Evolutionary conservation across 768 basidiomycete species (phyloP).

Genomic region (Cubamyces sp.): DNA sequence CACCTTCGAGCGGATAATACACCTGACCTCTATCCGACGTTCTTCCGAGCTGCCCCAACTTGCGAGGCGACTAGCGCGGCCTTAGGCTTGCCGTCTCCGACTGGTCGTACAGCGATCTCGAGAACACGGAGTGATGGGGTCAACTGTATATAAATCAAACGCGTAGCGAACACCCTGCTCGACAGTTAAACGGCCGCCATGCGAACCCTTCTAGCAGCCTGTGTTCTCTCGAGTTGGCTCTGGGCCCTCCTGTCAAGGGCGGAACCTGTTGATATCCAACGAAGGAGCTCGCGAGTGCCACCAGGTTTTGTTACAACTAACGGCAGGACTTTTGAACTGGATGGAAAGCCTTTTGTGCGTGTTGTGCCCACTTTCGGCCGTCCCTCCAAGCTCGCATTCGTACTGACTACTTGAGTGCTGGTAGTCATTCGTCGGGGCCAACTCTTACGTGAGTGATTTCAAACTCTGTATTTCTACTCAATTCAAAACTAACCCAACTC

Average conservation of each 20-base stretch:
- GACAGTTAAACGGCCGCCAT: background rate
- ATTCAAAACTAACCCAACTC: background rate
- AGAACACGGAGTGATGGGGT: background rate
- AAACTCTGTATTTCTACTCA: background rate
- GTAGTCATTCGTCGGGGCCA: constrained; percentile 55
- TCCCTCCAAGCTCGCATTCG: background rate
- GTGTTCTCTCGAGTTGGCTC: background rate
- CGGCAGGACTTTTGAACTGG: constrained; percentile 38
- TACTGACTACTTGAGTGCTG: background rate
- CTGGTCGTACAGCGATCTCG: background rate
- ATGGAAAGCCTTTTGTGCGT: constrained; percentile 56
- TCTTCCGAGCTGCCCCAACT: constrained; percentile 21
- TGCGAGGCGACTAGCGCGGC: background rate
- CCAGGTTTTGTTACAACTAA: constrained; percentile 33
- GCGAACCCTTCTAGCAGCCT: background rate
- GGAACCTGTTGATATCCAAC: background rate
- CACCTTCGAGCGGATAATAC: background rate
- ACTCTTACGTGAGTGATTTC: constrained; percentile 49
- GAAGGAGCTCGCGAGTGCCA: constrained; percentile 20
- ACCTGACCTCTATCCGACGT: constrained; percentile 28
- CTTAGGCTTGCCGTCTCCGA: background rate
- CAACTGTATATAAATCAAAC: background rate
- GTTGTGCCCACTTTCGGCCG: background rate
- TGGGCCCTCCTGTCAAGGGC: background rate
- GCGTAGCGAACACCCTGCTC: too few species aligned